Evolutionary conservation across 208 protist genomes (phyloP).

Genomic region (Leishmania tropica): DNA sequence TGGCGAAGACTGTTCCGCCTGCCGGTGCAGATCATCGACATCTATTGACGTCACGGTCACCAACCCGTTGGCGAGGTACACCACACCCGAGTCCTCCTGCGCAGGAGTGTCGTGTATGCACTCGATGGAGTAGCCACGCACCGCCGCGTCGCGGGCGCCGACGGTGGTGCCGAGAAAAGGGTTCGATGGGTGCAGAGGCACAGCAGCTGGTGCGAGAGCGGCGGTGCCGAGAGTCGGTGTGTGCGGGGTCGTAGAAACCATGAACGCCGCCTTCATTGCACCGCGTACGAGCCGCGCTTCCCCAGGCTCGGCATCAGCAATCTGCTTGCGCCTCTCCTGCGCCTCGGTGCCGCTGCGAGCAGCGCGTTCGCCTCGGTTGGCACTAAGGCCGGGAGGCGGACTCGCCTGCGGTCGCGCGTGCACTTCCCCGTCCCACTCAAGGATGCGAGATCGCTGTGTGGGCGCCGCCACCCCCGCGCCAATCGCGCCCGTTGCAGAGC

Average conservation of each 20-base stretch:
- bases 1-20: neutral
- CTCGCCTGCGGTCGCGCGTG: neutral
- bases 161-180: conserved; percentile 11
- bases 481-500: neutral
- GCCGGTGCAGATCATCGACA: neutral
- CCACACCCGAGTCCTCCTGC: neutral
- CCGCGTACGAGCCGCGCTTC: neutral
- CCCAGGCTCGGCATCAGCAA: neutral
- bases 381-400: neutral
- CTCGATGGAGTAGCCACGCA: neutral
- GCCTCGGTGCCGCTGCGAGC: neutral
- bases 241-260: neutral
- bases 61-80: conserved; percentile 20
- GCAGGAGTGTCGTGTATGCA: neutral
- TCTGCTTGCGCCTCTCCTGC: neutral
- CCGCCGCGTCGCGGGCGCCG: neutral
- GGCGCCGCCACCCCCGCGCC: neutral
- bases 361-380: too few species aligned
- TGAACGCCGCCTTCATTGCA: conserved; percentile 10
- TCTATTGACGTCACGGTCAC: conserved; percentile 19
- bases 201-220: neutral
- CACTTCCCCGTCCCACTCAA: conserved; percentile 22
- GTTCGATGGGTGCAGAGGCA: conserved; percentile 16
- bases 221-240: neutral
- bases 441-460: conserved; percentile 9